Conservation (phyloP, 345 rosid species). For the Aegle marmelos region DNA sequence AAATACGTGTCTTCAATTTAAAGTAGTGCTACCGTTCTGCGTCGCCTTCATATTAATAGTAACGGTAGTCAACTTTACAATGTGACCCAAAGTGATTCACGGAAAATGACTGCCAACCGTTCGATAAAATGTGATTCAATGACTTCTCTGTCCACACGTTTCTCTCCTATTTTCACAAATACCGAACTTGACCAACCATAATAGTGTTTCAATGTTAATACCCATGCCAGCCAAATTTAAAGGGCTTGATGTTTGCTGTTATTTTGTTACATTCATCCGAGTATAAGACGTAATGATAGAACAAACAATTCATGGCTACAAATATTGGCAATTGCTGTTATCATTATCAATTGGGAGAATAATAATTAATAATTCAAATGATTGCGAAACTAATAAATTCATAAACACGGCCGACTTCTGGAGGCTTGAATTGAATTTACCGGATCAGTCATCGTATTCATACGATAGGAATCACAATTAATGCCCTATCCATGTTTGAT, state of each 20-base stretch:
- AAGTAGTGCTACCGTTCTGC: neutral
- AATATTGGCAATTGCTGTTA: no score
- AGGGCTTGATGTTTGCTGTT: neutral
- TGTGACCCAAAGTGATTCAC: neutral
- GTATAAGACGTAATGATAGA: no score
- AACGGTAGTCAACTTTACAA: slow-evolving; percentile 18
- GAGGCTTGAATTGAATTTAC: neutral
- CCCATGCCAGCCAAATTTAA: neutral
- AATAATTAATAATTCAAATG: no score
- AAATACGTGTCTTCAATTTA: neutral
- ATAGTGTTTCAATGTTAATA: neutral
- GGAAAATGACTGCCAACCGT: slow-evolving; percentile 16
- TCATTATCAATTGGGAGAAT: no score
- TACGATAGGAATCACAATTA: neutral
- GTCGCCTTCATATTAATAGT: slow-evolving; percentile 4
- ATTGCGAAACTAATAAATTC: no score
- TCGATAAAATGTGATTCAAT: neutral
- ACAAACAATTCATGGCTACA: no score
- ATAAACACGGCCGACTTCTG: neutral
- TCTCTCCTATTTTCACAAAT: no score
- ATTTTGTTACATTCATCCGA: neutral
- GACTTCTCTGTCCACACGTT: neutral
- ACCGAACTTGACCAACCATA: neutral
- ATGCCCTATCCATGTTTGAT: neutral
- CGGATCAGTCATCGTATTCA: neutral